Evolutionary conservation across 495 filamentous ascomycete genomes (phyloP), one percentile per base, ranked within the genome.

Genomic region (Friedmanniomyces endolithicus): DNA sequence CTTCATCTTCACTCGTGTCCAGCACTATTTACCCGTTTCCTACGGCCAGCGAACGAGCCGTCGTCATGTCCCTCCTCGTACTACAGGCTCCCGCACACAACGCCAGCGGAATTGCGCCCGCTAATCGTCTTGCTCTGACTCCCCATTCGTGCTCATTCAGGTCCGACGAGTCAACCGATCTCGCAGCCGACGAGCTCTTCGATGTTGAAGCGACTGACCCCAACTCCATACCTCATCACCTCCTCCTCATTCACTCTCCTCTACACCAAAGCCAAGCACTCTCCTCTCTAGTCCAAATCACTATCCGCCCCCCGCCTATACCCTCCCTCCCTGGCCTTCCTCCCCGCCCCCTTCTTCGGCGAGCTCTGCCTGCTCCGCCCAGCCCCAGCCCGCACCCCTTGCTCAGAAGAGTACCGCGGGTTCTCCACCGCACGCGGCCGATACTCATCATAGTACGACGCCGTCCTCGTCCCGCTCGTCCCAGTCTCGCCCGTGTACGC

Each of bases 401-500:
- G 37, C 16, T 41, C 53, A 54, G 50, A 20, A 8, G 51, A 46
- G 24, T 52, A 58, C 16, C 54, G 20, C 14, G 49, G 49, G 39
- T 48, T 48, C 43, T 53, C 49, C 19, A 2, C 1, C 19, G 55
- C 59, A 1, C 39, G 41, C 1, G 59, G 59, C 14, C 59, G 50
- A 40, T 62, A 62, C 44, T 52, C 43, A 22, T 62, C 59, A 20
- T 62, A 62, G 34, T 62, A 62, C 23, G 50, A 55, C 46, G 50
- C 50, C 11, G 51, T 22, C n/a, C 59, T 31, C 20, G 33, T 46
- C 9, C 52, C 57, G 22, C 51, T 31, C 6, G 41, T 44, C 12
- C 50, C 39, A 9, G 48, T 37, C 27, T 52, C 20, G 11, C 34
- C 40, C 6, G 59, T 62, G 55, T 62, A 62, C 22, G 55, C 48